Evolutionary conservation across 495 filamentous ascomycete genomes (phyloP).

Genomic region (Gamarada debralockiae): DNA sequence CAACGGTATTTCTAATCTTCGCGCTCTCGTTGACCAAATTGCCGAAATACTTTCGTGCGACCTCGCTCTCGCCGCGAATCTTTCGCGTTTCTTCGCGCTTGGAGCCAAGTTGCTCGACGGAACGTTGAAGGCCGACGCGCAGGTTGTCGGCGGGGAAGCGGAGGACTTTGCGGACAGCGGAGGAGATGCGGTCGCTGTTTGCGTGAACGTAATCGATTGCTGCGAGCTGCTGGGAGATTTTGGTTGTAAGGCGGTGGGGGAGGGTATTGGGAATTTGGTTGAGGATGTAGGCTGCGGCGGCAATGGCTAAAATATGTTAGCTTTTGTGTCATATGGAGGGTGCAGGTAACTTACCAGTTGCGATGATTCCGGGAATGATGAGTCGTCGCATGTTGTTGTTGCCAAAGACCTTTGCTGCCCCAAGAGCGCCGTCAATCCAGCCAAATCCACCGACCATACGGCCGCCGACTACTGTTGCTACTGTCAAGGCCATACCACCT

Average conservation of each 20-base stretch:
- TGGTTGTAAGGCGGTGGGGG: conserved; percentile 78
- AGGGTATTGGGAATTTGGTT: conserved; percentile 83
- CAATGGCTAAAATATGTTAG: conserved; percentile 54
- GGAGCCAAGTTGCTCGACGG: conserved; percentile 72
- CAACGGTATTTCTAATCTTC: conserved; percentile 68
- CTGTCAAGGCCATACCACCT: conserved; percentile 88
- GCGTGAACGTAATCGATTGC: conserved; percentile 87
- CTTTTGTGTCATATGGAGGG: conserved; percentile 8
- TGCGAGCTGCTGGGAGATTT: conserved; percentile 73
- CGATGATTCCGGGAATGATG: conserved; percentile 73
- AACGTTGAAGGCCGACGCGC: conserved; percentile 71
- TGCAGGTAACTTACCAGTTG: conserved; percentile 60
- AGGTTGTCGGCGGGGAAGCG: conserved; percentile 80
- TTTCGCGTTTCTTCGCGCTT: conserved; percentile 78
- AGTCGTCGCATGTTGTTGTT: conserved; percentile 76
- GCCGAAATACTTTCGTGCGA: conserved; percentile 79
- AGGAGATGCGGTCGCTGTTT: conserved; percentile 78
- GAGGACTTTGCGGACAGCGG: conserved; percentile 81
- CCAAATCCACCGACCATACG: conserved; percentile 77
- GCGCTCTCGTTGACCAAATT: conserved; percentile 76
- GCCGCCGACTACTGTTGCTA: conserved; percentile 79
- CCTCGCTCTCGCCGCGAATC: conserved; percentile 67
- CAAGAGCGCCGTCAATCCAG: conserved; percentile 85
- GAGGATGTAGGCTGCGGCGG: conserved; percentile 74
- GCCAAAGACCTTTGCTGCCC: conserved; percentile 75